These are phyloP conservation scores for Leccinum rimulosum DNA, from an alignment of 768 basidiomycete genomes.

Conservation along the genomic window DNA sequence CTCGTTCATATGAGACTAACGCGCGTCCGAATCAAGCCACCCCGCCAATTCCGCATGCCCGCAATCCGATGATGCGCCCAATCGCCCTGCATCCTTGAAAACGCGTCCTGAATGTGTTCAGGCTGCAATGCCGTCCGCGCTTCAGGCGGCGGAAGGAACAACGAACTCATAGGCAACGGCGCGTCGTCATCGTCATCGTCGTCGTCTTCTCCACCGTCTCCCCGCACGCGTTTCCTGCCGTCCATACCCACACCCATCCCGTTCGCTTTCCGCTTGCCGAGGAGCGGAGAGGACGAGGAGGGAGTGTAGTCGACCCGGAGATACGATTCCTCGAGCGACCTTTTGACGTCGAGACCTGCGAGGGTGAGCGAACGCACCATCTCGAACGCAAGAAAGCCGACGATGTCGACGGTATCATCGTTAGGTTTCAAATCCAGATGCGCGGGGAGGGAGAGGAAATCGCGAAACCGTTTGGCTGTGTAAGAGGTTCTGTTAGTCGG, in stretches of 20 bases:
- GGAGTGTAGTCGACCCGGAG: conserved; percentile 59
- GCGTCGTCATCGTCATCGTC: conserved; percentile 60
- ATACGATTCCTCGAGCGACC: conserved; percentile 69
- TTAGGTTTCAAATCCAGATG: conserved; percentile 87
- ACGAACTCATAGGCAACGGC: conserved; percentile 61
- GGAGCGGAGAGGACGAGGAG: conserved; percentile 46
- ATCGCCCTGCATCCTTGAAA: conserved; percentile 84
- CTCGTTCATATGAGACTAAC: conserved; percentile 65
- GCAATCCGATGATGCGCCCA: conserved; percentile 79
- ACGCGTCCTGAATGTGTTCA: conserved; percentile 90
- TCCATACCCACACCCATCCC: conserved; percentile 25
- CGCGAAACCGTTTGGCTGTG: conserved; percentile 88
- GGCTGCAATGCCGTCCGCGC: conserved; percentile 75
- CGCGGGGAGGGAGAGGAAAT: conserved; percentile 86
- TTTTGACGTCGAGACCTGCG: conserved; percentile 60
- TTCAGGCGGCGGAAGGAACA: conserved; percentile 82
- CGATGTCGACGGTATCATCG: conserved; percentile 94
- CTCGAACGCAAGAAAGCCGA: conserved; percentile 96
- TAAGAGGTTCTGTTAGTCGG: not conserved
- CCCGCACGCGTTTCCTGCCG: conserved; percentile 44
- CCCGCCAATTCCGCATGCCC: conserved; percentile 88
- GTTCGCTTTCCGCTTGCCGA: conserved; percentile 67
- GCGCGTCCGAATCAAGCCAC: conserved; percentile 75
- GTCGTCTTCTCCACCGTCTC: conserved; percentile 50
- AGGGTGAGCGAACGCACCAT: conserved; percentile 93